A percentile compares a stretch with the other conserved stretches of the same genome.
Conservation (phyloP, 164 flowering plant genomes). For the Tetracentron sinense region DNA sequence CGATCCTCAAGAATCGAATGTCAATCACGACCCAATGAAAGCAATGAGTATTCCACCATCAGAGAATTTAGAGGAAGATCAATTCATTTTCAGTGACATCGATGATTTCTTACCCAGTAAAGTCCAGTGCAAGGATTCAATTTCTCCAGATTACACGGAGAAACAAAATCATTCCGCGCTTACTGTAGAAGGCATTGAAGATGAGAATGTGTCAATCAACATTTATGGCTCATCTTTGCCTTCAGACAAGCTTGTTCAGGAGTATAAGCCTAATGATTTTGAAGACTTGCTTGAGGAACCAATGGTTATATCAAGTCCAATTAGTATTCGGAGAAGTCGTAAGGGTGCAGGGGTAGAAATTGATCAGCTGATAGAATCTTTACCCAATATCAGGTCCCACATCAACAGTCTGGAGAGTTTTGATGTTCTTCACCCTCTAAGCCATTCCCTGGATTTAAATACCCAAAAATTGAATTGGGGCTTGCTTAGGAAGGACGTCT, state of each 20-base stretch:
- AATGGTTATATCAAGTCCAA: constrained; percentile 28
- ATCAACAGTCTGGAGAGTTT: constrained; percentile 21
- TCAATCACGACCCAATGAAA: constrained; percentile 4
- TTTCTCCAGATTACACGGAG: constrained; percentile 22
- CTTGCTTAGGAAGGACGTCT: constrained; percentile 20
- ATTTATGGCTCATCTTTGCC: constrained; percentile 18
- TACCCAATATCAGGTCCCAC: constrained; percentile 48
- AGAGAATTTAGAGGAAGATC: constrained; percentile 45
- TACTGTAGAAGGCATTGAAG: constrained; percentile 22
- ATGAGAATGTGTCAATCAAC: constrained; percentile 8
- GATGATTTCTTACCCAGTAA: constrained; percentile 27
- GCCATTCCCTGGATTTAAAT: constrained; percentile 52
- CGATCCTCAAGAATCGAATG: constrained; percentile 15
- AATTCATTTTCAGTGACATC: constrained; percentile 44
- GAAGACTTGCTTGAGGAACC: constrained; percentile 24
- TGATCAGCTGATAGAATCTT: constrained; percentile 36
- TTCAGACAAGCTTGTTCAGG: constrained; percentile 25
- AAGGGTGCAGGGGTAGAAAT: constrained; percentile 20
- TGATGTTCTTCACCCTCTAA: constrained; percentile 25
- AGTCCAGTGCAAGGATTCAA: constrained; percentile 13
- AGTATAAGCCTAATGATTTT: constrained; percentile 18
- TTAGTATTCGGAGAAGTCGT: constrained; percentile 30
- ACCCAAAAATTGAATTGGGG: constrained; percentile 30
- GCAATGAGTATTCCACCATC: constrained; percentile 11
- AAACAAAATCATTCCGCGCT: constrained; percentile 15